Evolutionary conservation across 495 filamentous ascomycete genomes (phyloP).

Genomic region (Penicillium fimorum): DNA sequence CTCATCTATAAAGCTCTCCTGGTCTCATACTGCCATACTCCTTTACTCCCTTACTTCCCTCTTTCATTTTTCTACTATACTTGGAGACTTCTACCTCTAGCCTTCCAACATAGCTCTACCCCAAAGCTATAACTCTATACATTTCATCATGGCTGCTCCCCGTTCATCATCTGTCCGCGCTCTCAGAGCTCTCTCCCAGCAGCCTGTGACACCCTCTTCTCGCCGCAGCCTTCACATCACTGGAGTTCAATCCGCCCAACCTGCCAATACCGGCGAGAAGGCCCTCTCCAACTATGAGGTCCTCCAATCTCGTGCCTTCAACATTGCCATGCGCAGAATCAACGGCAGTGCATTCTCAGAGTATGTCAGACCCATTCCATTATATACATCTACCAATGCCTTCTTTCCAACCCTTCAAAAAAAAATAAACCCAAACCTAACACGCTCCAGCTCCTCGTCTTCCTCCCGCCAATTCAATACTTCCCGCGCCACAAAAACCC

Average conservation of each 20-base stretch:
- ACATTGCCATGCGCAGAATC: conserved; percentile 51
- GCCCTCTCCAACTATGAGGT: conserved; percentile 53
- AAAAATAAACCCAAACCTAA: conserved; percentile 18
- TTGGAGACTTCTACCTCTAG: background rate
- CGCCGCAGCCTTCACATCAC: conserved; percentile 56
- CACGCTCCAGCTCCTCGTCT: conserved; percentile 22
- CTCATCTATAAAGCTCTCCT: conserved; percentile 21
- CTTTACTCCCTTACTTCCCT: conserved; percentile 5
- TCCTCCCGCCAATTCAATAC: conserved; percentile 59
- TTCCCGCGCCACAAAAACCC: conserved; percentile 52
- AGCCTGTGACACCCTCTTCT: conserved; percentile 34
- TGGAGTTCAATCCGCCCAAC: conserved; percentile 49
- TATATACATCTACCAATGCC: background rate
- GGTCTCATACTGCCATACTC: conserved; percentile 2
- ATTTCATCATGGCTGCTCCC: conserved; percentile 46
- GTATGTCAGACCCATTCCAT: conserved; percentile 28
- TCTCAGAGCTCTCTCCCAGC: conserved; percentile 48
- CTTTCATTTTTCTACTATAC: background rate
- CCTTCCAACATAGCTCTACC: conserved; percentile 1
- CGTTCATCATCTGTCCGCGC: conserved; percentile 51
- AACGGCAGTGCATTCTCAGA: conserved; percentile 41
- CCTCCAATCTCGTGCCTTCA: conserved; percentile 52
- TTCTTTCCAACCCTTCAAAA: background rate
- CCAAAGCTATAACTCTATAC: conserved; percentile 12
- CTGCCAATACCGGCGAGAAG: conserved; percentile 35